A percentile compares a stretch with the other conserved stretches of the same genome.
Conservation (phyloP, 1,284 basidiomycete genomes). For the Apiotrichum gamsii region DNA sequence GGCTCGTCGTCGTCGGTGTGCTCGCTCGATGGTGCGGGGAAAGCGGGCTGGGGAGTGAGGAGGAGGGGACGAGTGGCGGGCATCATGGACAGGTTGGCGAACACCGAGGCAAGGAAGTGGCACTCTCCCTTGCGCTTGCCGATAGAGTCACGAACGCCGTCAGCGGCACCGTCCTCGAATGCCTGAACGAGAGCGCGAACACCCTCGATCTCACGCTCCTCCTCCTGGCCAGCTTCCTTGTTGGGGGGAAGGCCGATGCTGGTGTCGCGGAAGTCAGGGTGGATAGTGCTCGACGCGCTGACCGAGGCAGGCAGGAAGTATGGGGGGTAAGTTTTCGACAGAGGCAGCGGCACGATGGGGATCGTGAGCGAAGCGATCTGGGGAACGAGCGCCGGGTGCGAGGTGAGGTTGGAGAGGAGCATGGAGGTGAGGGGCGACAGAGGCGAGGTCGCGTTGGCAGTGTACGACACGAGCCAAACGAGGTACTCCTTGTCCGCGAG, state of each 20-base stretch:
- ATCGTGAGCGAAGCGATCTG: slow-evolving; percentile 64
- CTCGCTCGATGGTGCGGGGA: slow-evolving; percentile 34
- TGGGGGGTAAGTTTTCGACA: slow-evolving; percentile 49
- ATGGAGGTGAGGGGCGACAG: slow-evolving; percentile 92
- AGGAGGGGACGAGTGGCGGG: slow-evolving; percentile 39
- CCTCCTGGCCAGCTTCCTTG: slow-evolving; percentile 56
- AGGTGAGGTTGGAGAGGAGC: slow-evolving; percentile 91
- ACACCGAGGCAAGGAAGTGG: slow-evolving; percentile 84
- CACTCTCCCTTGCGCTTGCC: slow-evolving; percentile 62
- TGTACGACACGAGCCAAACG: slow-evolving; percentile 80
- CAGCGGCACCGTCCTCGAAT: slow-evolving; percentile 67
- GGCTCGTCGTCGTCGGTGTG: slow-evolving; percentile 55
- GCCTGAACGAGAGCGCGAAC: slow-evolving; percentile 76
- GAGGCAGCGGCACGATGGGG: slow-evolving; percentile 53
- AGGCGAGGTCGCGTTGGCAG: slow-evolving; percentile 74
- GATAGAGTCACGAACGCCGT: slow-evolving; percentile 51
- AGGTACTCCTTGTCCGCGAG: slow-evolving; percentile 73
- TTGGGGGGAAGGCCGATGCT: slow-evolving; percentile 52
- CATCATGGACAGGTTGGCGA: slow-evolving; percentile 80
- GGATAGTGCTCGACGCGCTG: slow-evolving; percentile 59
- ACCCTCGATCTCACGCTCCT: slow-evolving; percentile 56
- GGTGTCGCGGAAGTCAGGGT: slow-evolving; percentile 43
- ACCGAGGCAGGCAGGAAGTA: slow-evolving; percentile 68
- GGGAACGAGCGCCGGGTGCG: slow-evolving; percentile 64
- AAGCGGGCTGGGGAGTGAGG: slow-evolving; percentile 40